These are phyloP conservation scores for Echinosophora koreensis DNA, from an alignment of 306 rosid species.

Conservation along the genomic window DNA sequence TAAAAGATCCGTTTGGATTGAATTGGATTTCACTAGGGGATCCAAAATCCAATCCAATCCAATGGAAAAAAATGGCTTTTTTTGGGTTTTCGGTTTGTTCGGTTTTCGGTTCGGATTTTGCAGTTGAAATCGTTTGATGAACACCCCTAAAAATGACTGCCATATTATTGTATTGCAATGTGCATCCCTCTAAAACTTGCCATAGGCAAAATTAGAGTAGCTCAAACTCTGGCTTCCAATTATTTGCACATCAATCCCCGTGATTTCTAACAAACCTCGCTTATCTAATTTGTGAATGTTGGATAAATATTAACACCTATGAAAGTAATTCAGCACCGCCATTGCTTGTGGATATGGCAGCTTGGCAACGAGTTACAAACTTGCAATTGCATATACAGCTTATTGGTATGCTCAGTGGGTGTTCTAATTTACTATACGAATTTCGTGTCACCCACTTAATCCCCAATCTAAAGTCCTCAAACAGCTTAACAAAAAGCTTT, in stretches of 20 bases:
- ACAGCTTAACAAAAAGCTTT: conserved; percentile 38
- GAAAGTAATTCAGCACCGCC: neutral
- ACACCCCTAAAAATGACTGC: too few relatives aligned
- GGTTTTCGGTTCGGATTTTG: too few relatives aligned
- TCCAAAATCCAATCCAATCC: too few relatives aligned
- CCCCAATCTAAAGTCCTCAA: conserved; percentile 36
- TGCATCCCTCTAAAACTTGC: neutral
- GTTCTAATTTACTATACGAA: neutral
- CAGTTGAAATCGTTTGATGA: too few relatives aligned
- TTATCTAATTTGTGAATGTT: conserved; percentile 25
- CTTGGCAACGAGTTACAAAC: conserved; percentile 51
- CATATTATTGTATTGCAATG: neutral
- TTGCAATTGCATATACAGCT: conserved; percentile 18
- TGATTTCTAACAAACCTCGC: neutral
- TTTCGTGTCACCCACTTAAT: conserved; percentile 47
- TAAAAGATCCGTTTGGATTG: too few relatives aligned
- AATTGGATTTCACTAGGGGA: too few relatives aligned
- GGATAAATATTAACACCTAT: neutral
- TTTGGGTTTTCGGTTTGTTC: too few relatives aligned
- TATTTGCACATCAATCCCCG: neutral
- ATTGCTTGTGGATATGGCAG: conserved; percentile 37
- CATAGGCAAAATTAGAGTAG: neutral
- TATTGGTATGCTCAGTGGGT: neutral
- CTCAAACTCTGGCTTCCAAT: neutral
- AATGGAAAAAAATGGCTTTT: too few relatives aligned